A percentile compares a stretch with the other conserved stretches of the same genome.
Evolutionary conservation across 78 protist genomes (phyloP).

Genomic region (Isochrysis galbana): DNA sequence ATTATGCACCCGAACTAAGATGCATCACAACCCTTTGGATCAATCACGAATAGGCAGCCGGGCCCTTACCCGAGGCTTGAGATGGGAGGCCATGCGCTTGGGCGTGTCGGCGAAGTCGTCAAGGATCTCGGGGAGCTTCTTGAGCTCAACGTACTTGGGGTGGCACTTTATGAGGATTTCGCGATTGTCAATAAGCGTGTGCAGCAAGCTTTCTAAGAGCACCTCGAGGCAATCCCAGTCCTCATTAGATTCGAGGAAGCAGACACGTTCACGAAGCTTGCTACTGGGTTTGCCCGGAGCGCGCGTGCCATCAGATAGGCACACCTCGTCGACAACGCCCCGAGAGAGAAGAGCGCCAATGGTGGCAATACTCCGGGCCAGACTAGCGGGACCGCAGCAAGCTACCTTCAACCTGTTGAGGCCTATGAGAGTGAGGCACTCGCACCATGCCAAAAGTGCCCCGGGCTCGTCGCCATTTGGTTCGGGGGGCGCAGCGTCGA

Average conservation of each 20-base stretch:
- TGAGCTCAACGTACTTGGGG: background rate
- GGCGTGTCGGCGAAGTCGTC: background rate
- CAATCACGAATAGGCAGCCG: background rate
- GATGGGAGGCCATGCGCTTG: background rate
- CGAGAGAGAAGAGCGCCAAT: background rate
- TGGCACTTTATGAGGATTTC: constrained; percentile 6
- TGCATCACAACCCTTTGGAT: no score
- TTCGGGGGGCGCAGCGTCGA: background rate
- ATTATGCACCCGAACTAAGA: no score
- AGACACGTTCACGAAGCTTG: background rate
- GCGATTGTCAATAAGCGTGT: background rate
- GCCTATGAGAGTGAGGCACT: background rate
- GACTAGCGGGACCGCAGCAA: background rate
- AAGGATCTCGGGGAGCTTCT: background rate
- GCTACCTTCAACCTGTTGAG: background rate
- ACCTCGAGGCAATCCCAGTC: background rate
- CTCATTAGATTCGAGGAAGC: background rate
- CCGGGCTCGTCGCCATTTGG: background rate
- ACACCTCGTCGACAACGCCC: background rate
- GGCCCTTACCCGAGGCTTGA: background rate
- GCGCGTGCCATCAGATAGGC: background rate
- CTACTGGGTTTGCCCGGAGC: background rate
- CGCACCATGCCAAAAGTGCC: background rate
- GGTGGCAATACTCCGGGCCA: background rate
- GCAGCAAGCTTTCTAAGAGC: background rate